phyloP scores from a whole-genome alignment of 768 basidiomycete genomes.

The Clitopilus passeckerianus region DNA sequence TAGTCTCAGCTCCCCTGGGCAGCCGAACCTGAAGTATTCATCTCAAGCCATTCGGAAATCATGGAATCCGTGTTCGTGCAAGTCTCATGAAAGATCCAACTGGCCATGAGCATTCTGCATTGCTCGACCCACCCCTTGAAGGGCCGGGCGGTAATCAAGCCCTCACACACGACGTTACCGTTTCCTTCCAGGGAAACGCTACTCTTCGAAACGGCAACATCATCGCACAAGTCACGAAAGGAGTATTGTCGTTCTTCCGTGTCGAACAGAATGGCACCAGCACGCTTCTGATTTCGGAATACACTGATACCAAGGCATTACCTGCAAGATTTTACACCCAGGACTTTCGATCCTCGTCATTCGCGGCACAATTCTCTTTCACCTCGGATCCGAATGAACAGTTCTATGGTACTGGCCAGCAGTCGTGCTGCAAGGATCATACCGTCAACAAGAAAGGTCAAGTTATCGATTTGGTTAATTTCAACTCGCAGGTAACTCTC shows the following conservation, averaged over 20 bases:
- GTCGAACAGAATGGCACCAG: conserved; percentile 21
- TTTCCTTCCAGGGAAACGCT: conserved; percentile 22
- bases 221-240: conserved; percentile 16
- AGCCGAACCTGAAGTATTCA: not conserved
- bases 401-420: conserved; percentile 31
- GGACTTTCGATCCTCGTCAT: conserved; percentile 24
- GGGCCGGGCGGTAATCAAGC: conserved; percentile 24
- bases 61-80: conserved; percentile 30
- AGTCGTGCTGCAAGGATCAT: conserved; percentile 30
- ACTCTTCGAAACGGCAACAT: conserved; percentile 28
- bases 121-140: conserved; percentile 31
- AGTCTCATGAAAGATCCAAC: conserved; percentile 28
- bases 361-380: conserved; percentile 26
- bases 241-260: conserved; percentile 24
- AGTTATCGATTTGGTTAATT: conserved; percentile 30
- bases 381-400: conserved; percentile 25
- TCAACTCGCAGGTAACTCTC: conserved; percentile 28
- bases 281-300: conserved; percentile 23
- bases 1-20: not conserved
- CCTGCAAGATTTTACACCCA: conserved; percentile 24
- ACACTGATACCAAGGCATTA: conserved; percentile 24
- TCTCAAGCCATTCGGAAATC: conserved; percentile 27
- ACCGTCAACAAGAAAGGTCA: conserved; percentile 33
- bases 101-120: conserved; percentile 24
- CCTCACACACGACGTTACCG: conserved; percentile 21